Evolutionary conservation across 352 stramenopile species (phyloP).

Genomic region (Halophytophthora polymorphica): DNA sequence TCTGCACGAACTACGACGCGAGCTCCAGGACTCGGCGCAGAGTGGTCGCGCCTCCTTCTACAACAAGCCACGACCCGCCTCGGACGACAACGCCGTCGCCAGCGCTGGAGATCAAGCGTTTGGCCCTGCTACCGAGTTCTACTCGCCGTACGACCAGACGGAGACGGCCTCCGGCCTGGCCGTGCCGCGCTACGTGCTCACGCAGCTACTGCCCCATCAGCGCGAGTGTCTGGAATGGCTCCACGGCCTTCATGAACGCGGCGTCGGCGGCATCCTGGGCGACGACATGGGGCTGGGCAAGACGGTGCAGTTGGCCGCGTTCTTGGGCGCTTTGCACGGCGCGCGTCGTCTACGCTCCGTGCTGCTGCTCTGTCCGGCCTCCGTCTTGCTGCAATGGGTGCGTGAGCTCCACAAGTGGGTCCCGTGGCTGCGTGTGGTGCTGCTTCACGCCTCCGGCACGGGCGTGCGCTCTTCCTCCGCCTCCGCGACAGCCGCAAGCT

Average conservation of each 20-base stretch:
- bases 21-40: conserved; percentile 23
- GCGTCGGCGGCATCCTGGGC: conserved; percentile 95
- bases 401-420: conserved; percentile 93
- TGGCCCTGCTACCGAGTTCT: conserved; percentile 34
- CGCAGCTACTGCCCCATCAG: conserved; percentile 92
- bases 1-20: conserved; percentile 28
- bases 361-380: conserved; percentile 94
- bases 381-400: conserved; percentile 96
- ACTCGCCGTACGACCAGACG: conserved; percentile 45
- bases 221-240: conserved; percentile 95
- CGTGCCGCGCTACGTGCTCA: conserved; percentile 68
- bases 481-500: conserved; percentile 36
- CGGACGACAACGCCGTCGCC: conserved; percentile 11
- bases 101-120: conserved; percentile 2
- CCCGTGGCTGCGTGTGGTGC: conserved; percentile 81
- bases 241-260: conserved; percentile 94
- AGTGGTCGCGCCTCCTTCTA: conserved; percentile 38
- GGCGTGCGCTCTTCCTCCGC: conserved; percentile 29
- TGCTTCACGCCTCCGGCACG: conserved; percentile 88
- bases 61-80: conserved; percentile 26
- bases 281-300: conserved; percentile 98
- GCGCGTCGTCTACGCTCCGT: conserved; percentile 59
- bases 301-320: conserved; percentile 92
- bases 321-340: conserved; percentile 71
- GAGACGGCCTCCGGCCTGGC: conserved; percentile 65